Percentiles rank a stretch among this genome's conserved stretches.
Conservation (phyloP, 495 filamentous ascomycete genomes). For the Glonium stellatum region DNA sequence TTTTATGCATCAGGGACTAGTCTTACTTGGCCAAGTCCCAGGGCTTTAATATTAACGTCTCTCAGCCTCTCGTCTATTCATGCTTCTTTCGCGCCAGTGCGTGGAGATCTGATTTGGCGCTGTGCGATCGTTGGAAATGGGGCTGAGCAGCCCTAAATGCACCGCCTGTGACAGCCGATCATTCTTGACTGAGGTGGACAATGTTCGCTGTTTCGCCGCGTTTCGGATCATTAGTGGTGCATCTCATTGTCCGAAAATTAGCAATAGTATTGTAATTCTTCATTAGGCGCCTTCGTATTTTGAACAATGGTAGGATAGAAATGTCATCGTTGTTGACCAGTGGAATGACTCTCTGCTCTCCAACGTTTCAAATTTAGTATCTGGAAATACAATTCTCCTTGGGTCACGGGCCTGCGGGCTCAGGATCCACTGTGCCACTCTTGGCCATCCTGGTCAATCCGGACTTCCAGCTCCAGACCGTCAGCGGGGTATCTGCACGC, state of each 20-base stretch:
- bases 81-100: not conserved
- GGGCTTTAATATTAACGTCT: not conserved
- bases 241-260: not conserved
- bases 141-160: not conserved
- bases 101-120: not conserved
- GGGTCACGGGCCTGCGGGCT: too few relatives aligned
- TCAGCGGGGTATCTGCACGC: too few relatives aligned
- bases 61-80: not conserved
- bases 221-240: not conserved
- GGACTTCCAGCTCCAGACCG: too few relatives aligned
- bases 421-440: too few relatives aligned
- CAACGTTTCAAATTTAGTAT: too few relatives aligned
- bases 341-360: too few relatives aligned
- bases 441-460: too few relatives aligned
- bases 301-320: not conserved
- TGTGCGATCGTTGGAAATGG: not conserved
- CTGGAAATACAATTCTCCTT: too few relatives aligned
- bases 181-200: not conserved
- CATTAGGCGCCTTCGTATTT: not conserved
- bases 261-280: not conserved
- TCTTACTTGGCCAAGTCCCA: not conserved
- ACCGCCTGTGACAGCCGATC: not conserved
- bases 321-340: too few relatives aligned
- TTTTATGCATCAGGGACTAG: not conserved
- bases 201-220: not conserved